A percentile compares a stretch with the other conserved stretches of the same genome.
Evolutionary conservation across 1,284 basidiomycete species (phyloP).

Genomic region (Pseudozyma tsukubaensis): DNA sequence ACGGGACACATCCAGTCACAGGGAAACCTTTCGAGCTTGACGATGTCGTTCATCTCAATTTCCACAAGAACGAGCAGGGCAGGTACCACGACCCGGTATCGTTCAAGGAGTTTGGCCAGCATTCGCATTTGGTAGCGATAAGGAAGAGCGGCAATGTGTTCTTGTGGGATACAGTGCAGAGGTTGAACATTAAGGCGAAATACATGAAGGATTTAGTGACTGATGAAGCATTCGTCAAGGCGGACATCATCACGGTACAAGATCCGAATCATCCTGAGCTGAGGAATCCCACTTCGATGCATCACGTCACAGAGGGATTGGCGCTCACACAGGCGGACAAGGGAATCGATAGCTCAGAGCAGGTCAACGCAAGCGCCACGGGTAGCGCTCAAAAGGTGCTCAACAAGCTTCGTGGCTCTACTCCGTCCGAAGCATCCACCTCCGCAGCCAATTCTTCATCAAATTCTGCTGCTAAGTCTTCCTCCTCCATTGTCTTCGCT

Average conservation of each 20-base stretch:
- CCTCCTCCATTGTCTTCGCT: neutral
- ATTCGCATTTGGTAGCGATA: conserved; percentile 70
- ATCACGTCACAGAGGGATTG: conserved; percentile 67
- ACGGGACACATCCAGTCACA: conserved; percentile 84
- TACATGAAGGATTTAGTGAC: conserved; percentile 80
- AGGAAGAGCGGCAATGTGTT: conserved; percentile 82
- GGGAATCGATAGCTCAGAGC: conserved; percentile 53
- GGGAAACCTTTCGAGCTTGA: conserved; percentile 81
- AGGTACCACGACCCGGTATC: conserved; percentile 70
- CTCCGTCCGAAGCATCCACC: conserved; percentile 1
- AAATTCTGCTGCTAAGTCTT: neutral
- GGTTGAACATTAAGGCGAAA: conserved; percentile 79
- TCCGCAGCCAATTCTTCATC: neutral
- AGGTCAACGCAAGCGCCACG: conserved; percentile 64
- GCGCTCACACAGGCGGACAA: conserved; percentile 54
- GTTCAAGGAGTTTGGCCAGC: conserved; percentile 72
- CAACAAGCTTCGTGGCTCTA: conserved; percentile 26
- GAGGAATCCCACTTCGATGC: conserved; percentile 26
- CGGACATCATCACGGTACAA: conserved; percentile 86
- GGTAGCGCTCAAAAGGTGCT: conserved; percentile 64
- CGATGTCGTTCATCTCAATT: conserved; percentile 88
- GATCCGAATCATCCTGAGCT: conserved; percentile 68
- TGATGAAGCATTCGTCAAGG: conserved; percentile 84
- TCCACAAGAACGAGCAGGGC: conserved; percentile 72
- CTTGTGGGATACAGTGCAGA: conserved; percentile 77